Conservation (phyloP, 1,284 basidiomycete genomes). For the Coriolopsis trogii region DNA sequence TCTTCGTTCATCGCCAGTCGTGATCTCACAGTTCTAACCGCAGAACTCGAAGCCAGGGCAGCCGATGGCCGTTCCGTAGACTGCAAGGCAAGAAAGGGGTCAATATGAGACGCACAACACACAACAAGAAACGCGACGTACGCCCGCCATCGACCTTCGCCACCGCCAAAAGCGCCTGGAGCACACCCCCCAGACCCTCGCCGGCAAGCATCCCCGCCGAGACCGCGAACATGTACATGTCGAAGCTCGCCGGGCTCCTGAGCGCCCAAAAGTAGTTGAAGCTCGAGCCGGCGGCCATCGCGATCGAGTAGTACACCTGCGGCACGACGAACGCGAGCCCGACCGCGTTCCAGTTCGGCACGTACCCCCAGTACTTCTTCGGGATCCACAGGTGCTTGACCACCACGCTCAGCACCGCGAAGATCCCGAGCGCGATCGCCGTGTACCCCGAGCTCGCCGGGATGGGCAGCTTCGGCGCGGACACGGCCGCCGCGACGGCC, state of each 20-base stretch:
- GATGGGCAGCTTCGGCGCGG: conserved; percentile 50
- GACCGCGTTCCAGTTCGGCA: conserved; percentile 73
- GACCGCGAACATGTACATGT: conserved; percentile 66
- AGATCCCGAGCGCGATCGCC: conserved; percentile 57
- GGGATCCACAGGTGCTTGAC: conserved; percentile 57
- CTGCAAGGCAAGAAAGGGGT: conserved; percentile 23
- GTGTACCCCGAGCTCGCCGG: conserved; percentile 64
- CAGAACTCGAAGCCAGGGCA: conserved; percentile 53
- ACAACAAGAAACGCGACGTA: conserved; percentile 32
- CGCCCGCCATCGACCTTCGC: conserved; percentile 50
- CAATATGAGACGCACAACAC: background rate
- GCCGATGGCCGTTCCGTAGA: conserved; percentile 51
- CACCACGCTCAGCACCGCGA: conserved; percentile 49
- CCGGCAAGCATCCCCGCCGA: conserved; percentile 66
- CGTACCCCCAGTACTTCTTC: conserved; percentile 52
- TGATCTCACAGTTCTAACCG: conserved; percentile 40
- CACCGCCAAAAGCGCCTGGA: conserved; percentile 59
- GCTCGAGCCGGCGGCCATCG: conserved; percentile 49
- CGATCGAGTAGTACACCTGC: conserved; percentile 40
- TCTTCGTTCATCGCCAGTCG: too few species aligned
- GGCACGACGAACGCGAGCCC: conserved; percentile 42
- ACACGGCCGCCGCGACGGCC: conserved; percentile 62
- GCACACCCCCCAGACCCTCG: conserved; percentile 71
- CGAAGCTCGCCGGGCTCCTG: conserved; percentile 46
- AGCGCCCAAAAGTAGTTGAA: conserved; percentile 55